Conservation (phyloP, 306 rosid genomes). For the Prunus davidiana region DNA sequence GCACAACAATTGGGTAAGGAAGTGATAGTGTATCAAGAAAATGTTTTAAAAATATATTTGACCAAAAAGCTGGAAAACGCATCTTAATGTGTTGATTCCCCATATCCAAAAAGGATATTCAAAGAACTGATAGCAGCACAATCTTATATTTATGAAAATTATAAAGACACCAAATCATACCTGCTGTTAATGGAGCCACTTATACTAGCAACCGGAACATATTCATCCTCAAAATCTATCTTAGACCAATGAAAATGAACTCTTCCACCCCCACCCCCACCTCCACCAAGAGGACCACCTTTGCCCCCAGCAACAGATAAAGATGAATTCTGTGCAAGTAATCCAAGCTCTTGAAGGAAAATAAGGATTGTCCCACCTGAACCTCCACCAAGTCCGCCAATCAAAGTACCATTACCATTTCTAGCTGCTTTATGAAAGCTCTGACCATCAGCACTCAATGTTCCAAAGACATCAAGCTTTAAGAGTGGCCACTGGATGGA, state of each 20-base stretch:
- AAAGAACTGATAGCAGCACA: constrained; percentile 13
- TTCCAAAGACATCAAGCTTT: constrained; percentile 74
- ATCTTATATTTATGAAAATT: background rate
- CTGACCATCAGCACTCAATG: constrained; percentile 86
- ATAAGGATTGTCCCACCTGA: constrained; percentile 97
- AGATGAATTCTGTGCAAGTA: constrained; percentile 64
- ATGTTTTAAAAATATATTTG: background rate
- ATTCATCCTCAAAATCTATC: constrained; percentile 70
- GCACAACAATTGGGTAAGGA: background rate
- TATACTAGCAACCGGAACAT: constrained; percentile 81
- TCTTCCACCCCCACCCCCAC: constrained; percentile 99
- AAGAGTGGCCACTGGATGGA: constrained; percentile 92
- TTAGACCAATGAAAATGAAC: constrained; percentile 97
- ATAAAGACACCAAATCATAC: constrained; percentile 34
- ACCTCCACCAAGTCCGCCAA: constrained; percentile 95
- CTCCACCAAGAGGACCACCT: constrained; percentile 91
- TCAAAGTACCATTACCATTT: constrained; percentile 56
- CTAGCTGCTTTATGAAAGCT: constrained; percentile 55
- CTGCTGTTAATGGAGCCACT: constrained; percentile 70
- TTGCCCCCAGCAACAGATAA: constrained; percentile 80
- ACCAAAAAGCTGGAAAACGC: background rate
- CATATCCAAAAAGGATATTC: constrained; percentile 1
- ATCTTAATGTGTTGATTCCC: background rate
- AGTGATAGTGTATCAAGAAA: background rate
- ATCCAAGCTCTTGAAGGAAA: constrained; percentile 86